phyloP scores from a whole-genome alignment of 805 yeast species.

The Komagataella mondaviorum region DNA sequence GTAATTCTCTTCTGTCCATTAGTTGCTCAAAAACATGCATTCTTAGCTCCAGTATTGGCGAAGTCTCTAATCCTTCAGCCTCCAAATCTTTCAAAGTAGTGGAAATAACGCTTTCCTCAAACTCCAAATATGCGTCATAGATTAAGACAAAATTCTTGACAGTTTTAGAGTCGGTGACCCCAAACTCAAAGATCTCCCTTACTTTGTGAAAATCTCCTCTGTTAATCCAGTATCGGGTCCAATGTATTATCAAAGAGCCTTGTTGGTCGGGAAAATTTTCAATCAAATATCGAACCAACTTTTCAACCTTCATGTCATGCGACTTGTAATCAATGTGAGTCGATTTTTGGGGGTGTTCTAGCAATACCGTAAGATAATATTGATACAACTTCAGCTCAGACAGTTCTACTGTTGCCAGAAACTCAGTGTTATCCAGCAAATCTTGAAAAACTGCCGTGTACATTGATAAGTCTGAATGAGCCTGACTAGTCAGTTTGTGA shows the following conservation, averaged over 20 bases:
- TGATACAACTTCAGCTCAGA: conserved; percentile 35
- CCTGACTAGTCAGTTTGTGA: conserved; percentile 5
- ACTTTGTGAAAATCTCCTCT: conserved; percentile 23
- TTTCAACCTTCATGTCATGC: conserved; percentile 15
- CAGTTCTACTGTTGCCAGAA: conserved; percentile 20
- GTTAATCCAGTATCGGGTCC: conserved; percentile 34
- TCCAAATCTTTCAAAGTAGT: conserved; percentile 15
- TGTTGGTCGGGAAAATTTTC: conserved; percentile 45
- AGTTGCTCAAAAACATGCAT: conserved; percentile 39
- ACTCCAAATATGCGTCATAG: conserved; percentile 49
- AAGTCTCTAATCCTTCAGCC: conserved; percentile 8
- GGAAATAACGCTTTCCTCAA: conserved; percentile 38
- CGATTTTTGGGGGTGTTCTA: conserved; percentile 9
- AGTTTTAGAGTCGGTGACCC: conserved; percentile 31
- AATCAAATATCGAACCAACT: conserved; percentile 20
- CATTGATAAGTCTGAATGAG: conserved; percentile 5
- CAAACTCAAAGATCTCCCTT: conserved; percentile 30
- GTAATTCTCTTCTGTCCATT: conserved; percentile 39
- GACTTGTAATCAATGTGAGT: conserved; percentile 1
- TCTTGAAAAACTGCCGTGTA: conserved; percentile 14
- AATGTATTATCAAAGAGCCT: conserved; percentile 30
- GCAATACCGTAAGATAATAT: conserved; percentile 28
- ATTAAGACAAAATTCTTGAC: conserved; percentile 48
- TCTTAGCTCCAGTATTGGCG: conserved; percentile 21
- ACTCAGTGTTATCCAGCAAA: conserved; percentile 20